These are phyloP conservation scores for Fonsecaea monophora DNA, from an alignment of 2,329 filamentous ascomycete species.

Conservation along the genomic window DNA sequence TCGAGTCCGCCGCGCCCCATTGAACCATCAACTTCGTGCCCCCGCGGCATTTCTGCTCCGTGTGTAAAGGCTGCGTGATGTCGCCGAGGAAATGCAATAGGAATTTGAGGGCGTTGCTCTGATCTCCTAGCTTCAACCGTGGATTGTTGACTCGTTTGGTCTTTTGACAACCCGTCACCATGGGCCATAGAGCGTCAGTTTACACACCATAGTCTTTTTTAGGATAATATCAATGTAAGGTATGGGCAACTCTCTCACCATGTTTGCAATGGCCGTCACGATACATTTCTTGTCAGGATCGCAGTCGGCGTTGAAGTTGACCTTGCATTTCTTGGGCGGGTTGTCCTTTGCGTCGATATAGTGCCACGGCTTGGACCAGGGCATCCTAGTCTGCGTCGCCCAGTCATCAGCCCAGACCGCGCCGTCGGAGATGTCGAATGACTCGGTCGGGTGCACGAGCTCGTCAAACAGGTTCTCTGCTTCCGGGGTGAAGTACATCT, in stretches of 20 bases:
- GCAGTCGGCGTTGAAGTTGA: slow-evolving; percentile 18
- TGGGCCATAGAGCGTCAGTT: no score
- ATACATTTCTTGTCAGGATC: slow-evolving; percentile 15
- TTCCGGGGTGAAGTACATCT: slow-evolving; percentile 14
- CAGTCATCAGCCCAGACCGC: slow-evolving; percentile 17
- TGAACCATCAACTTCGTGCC: slow-evolving; percentile 17
- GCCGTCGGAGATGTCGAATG: slow-evolving; percentile 24
- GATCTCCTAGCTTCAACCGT: neutral
- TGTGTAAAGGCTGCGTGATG: slow-evolving; percentile 14
- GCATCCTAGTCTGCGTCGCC: neutral
- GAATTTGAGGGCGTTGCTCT: slow-evolving; percentile 13
- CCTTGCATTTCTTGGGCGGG: slow-evolving; percentile 13
- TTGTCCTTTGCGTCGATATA: slow-evolving; percentile 25
- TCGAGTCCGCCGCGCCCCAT: slow-evolving; percentile 6
- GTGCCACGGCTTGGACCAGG: slow-evolving; percentile 19
- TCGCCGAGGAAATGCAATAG: slow-evolving; percentile 19
- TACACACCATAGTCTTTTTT: no score
- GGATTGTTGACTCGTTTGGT: slow-evolving; percentile 17
- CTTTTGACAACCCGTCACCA: neutral
- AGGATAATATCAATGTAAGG: no score
- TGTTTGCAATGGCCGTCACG: slow-evolving; percentile 10
- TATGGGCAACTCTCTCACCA: slow-evolving; percentile 1
- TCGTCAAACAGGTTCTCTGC: slow-evolving; percentile 15
- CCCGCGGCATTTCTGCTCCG: slow-evolving; percentile 18
- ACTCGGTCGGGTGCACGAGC: slow-evolving; percentile 13